Conservation (phyloP, 345 rosid species). For the Litchi chinensis region DNA sequence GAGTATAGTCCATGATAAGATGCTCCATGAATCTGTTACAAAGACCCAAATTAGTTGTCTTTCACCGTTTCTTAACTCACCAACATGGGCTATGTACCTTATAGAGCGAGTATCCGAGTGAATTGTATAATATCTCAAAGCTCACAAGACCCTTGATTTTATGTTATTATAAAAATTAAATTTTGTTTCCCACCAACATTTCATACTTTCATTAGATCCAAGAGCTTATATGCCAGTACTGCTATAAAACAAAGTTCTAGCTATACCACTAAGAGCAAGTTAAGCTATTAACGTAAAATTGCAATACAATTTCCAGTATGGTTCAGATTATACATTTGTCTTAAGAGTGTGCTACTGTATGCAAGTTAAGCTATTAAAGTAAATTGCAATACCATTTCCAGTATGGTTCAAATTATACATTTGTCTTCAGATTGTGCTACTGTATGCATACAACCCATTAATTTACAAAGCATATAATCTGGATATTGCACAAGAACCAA, state of each 20-base stretch:
- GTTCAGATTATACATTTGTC: not conserved
- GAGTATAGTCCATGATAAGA: not conserved
- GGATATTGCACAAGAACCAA: not conserved
- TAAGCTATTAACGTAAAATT: not conserved
- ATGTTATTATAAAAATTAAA: not conserved
- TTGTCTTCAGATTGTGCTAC: not conserved
- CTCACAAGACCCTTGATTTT: conserved; percentile 3
- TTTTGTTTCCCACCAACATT: conserved; percentile 7
- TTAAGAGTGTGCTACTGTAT: not conserved
- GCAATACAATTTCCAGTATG: conserved; percentile 1
- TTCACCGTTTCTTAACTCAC: conserved; percentile 12
- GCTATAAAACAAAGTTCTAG: not conserved
- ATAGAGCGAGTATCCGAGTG: conserved; percentile 1
- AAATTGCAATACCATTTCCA: conserved; percentile 2
- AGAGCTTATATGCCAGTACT: not conserved
- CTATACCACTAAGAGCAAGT: not conserved
- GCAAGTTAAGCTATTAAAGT: not conserved
- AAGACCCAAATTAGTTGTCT: not conserved
- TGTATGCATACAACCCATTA: not conserved
- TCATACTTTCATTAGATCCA: not conserved
- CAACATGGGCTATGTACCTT: not conserved
- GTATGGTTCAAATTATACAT: not conserved
- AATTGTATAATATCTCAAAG: conserved; percentile 6
- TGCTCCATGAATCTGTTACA: not conserved
- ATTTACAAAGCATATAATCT: not conserved